Conservation (phyloP, 257 asterid genomes). For the Nicotiana attenuata region DNA sequence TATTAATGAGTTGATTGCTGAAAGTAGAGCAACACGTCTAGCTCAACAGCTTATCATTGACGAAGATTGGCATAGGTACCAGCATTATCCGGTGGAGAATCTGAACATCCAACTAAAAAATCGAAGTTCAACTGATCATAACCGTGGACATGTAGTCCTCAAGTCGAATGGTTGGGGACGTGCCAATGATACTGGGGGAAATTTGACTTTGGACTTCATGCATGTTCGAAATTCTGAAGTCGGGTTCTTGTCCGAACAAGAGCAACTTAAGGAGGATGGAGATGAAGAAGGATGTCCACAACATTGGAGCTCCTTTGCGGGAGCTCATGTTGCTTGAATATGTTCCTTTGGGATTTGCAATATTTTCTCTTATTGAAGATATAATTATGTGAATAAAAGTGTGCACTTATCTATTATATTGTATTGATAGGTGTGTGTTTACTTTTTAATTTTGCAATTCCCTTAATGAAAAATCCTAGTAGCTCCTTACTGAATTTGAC, state of each 20-base stretch:
- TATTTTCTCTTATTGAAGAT: neutral
- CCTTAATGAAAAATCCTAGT: no score
- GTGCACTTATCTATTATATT: no score
- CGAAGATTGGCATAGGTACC: slow-evolving; percentile 7
- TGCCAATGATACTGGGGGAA: slow-evolving; percentile 10
- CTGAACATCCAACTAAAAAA: slow-evolving; percentile 2
- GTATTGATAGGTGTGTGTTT: no score
- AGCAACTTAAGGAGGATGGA: slow-evolving; percentile 15
- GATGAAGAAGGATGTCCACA: slow-evolving; percentile 25
- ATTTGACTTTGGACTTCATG: slow-evolving; percentile 53
- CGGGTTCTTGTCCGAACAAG: slow-evolving; percentile 24
- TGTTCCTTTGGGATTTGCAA: neutral
- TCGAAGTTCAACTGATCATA: neutral
- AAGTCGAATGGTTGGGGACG: slow-evolving; percentile 17
- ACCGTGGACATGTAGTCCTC: slow-evolving; percentile 2
- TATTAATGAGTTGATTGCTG: slow-evolving; percentile 57
- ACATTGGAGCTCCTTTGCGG: slow-evolving; percentile 26
- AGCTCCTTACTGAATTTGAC: no score
- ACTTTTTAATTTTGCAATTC: no score
- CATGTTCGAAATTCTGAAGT: slow-evolving; percentile 36
- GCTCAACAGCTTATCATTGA: slow-evolving; percentile 29
- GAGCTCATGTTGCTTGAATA: slow-evolving; percentile 16
- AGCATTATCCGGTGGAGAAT: slow-evolving; percentile 7
- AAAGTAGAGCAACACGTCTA: slow-evolving; percentile 44
- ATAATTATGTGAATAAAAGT: neutral